A percentile compares a stretch with the other conserved stretches of the same genome.
phyloP scores from a whole-genome alignment of 345 rosid species.

The Clarkia xantiana region DNA sequence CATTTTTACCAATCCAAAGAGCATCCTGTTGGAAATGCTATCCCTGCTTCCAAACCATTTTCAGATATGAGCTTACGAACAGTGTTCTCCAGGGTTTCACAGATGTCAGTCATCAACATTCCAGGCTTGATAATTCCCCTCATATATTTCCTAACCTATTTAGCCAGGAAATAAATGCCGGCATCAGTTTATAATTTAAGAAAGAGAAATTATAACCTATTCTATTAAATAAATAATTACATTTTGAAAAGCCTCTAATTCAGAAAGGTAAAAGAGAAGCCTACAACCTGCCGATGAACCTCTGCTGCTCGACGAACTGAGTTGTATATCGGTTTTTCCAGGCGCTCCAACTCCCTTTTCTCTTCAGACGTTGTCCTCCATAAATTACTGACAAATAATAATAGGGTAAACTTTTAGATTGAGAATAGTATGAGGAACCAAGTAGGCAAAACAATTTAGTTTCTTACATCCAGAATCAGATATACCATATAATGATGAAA shows the following conservation, averaged over 20 bases:
- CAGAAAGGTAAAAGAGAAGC: too few relatives aligned
- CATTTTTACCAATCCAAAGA: conserved; percentile 56
- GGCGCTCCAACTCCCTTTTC: conserved; percentile 85
- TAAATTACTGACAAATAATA: conserved; percentile 39
- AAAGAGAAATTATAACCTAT: too few relatives aligned
- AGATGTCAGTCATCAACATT: conserved; percentile 84
- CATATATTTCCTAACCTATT: conserved; percentile 34
- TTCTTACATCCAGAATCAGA: too few relatives aligned
- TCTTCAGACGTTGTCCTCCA: conserved; percentile 97
- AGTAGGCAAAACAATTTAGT: too few relatives aligned
- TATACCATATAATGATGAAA: too few relatives aligned
- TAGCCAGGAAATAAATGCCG: too few relatives aligned
- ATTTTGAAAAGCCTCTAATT: too few relatives aligned
- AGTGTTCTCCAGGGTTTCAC: conserved; percentile 78
- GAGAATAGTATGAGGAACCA: too few relatives aligned
- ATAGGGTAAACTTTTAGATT: too few relatives aligned
- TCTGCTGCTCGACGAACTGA: conserved; percentile 94
- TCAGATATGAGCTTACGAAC: conserved; percentile 85
- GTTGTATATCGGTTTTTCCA: conserved; percentile 64
- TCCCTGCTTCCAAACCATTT: conserved; percentile 94
- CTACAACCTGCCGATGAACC: conserved; percentile 68
- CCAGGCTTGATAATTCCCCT: conserved; percentile 79
- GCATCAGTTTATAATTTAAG: too few relatives aligned
- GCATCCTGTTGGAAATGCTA: conserved; percentile 98
- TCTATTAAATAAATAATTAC: too few relatives aligned